Base-by-base conservation (phyloP, 176 grass and related monocot genomes). In the Ensete glaucum region DNA sequence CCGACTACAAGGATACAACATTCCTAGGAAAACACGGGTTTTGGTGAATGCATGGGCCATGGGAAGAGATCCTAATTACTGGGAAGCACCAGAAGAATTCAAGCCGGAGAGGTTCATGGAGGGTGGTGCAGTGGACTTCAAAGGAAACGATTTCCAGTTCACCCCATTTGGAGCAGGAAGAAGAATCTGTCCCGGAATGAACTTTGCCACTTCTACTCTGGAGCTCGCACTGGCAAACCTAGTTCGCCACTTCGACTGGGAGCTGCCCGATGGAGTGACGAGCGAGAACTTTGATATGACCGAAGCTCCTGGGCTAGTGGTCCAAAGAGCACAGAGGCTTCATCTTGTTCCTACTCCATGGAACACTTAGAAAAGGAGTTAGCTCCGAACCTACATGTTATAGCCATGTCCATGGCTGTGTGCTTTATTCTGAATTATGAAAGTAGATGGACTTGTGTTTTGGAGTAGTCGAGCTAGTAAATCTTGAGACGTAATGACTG, bases 101-200 rank as follows among this genome's bases (percentile, higher is more conserved):
- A 0, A n/a, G 60, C 89, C 89, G 0, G 82, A 85, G 77, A 67
- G 82, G 54, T 88, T 84, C 9, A 55, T 63, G 1, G 72, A 69
- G 27, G 27, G 3, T 16, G 57, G 23, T n/a, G 12, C 26, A 8
- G 27, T n/a, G 8, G 64, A 85, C 64, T 89, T 73, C 73, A 80
- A 3, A 0, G 84, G 82, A 1, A 72, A 76, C 14, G 80, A 93
- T 62, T 85, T 89, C 53, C 65, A 34, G 76, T 83, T 81, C 9
- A 77, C 90, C 23, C 83, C 91, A 7, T 93, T 93, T 49, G 87
- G 91, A 7, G 72, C 74, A 0, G 91, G 91, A 6, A 78, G 90
- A 53, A 81, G 90, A 23, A 82, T 72, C 15, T 93, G 90, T 2
- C 85, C 87, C 0, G 90, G 76, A 20, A 81, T 79, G 0, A 74